Evolutionary conservation across 2,329 filamentous ascomycete genomes (phyloP).

Genomic region (Beauveria bassiana): DNA sequence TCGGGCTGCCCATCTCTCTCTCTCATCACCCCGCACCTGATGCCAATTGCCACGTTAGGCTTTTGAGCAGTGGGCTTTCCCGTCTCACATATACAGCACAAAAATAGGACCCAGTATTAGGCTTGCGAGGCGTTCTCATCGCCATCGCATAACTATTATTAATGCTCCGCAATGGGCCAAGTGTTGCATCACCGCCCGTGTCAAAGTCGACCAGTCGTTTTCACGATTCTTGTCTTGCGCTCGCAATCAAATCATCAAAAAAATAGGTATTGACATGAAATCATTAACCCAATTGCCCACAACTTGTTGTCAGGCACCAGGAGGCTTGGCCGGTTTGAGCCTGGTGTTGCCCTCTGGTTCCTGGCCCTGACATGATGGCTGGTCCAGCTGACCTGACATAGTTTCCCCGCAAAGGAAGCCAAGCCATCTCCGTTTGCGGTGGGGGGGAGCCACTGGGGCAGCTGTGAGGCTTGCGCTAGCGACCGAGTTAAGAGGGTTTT

Average conservation of each 20-base stretch:
- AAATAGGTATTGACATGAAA: too few relatives aligned
- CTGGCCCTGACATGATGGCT: conserved; percentile 11
- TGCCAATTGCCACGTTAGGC: too few relatives aligned
- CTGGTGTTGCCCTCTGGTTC: background rate
- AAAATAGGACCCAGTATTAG: background rate
- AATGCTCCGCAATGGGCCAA: background rate
- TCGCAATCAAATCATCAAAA: background rate
- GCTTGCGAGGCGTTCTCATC: background rate
- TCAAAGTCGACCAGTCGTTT: conserved; percentile 1
- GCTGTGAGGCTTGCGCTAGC: background rate
- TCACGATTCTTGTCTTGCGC: background rate
- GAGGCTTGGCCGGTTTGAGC: conserved; percentile 1
- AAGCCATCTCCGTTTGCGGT: too few relatives aligned
- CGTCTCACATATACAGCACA: background rate
- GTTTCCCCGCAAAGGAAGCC: conserved; percentile 1
- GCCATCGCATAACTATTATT: background rate
- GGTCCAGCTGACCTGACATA: conserved; percentile 10
- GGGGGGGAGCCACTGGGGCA: too few relatives aligned
- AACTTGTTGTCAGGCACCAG: background rate
- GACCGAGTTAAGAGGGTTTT: background rate
- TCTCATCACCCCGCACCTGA: background rate
- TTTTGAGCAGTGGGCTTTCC: background rate
- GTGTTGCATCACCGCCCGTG: background rate
- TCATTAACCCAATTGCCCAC: background rate
- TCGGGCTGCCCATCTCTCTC: background rate